Conservation (phyloP, 257 asterid species). For the Henckelia pumila region DNA sequence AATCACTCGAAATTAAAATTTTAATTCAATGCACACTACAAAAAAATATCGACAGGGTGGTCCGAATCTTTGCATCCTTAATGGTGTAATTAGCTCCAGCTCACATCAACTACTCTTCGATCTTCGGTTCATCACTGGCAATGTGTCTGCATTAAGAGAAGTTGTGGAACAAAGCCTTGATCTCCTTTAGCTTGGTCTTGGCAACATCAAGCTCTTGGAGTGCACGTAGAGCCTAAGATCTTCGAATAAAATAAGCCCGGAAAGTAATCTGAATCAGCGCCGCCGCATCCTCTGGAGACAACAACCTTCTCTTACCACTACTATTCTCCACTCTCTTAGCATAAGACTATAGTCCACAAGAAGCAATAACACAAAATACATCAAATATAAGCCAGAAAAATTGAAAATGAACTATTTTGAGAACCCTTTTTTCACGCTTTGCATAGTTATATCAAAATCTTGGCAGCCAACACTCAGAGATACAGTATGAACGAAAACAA, state of each 20-base stretch:
- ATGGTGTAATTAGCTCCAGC: too few species aligned
- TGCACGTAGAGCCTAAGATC: conserved; percentile 86
- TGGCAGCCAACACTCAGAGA: neutral
- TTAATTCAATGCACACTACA: too few species aligned
- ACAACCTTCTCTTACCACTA: conserved; percentile 70
- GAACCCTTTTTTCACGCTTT: neutral
- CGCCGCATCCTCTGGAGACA: conserved; percentile 71
- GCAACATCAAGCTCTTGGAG: conserved; percentile 91
- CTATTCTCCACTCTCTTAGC: conserved; percentile 70
- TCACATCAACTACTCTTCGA: too few species aligned
- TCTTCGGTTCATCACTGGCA: conserved; percentile 55
- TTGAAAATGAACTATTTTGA: neutral
- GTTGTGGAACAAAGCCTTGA: conserved; percentile 81
- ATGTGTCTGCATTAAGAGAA: conserved; percentile 80
- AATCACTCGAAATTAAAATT: too few species aligned
- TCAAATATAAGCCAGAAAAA: neutral
- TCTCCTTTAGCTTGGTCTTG: conserved; percentile 82
- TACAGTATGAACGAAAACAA: neutral
- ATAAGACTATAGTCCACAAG: conserved; percentile 43
- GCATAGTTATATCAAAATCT: neutral
- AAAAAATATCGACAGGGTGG: too few species aligned
- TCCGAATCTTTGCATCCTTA: too few species aligned
- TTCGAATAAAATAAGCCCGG: conserved; percentile 68
- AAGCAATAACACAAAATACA: neutral
- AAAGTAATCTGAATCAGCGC: conserved; percentile 64